Percentiles rank a stretch among this genome's conserved stretches.
phyloP scores from a whole-genome alignment of 1,284 basidiomycete genomes.

The Ceratobasidium sp. region DNA sequence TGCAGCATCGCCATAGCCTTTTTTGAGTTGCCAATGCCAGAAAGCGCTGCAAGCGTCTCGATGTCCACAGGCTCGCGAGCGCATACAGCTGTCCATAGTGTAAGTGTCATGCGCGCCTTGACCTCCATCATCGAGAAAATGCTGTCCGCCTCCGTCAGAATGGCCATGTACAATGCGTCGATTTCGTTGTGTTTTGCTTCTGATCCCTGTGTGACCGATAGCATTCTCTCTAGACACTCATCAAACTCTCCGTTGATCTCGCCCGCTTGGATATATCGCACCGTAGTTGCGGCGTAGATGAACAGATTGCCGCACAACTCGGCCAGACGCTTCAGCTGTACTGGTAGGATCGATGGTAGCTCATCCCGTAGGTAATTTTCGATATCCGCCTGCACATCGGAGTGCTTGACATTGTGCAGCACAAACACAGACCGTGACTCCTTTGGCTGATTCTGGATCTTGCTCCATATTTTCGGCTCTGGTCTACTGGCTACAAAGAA shows the following conservation, averaged over 20 bases:
- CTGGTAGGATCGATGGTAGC: neutral
- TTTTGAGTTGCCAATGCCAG: neutral
- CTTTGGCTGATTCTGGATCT: neutral
- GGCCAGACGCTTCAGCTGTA: neutral
- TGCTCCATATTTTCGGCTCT: neutral
- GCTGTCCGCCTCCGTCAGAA: neutral
- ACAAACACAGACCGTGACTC: neutral
- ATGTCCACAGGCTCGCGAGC: constrained; percentile 10
- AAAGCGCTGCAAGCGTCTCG: neutral
- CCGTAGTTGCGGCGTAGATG: no score
- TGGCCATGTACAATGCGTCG: constrained; percentile 1
- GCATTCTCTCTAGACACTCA: no score
- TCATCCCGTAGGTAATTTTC: neutral
- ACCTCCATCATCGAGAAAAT: neutral
- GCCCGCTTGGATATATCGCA: neutral
- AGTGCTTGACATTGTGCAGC: neutral
- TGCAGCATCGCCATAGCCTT: neutral
- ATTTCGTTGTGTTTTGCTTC: constrained; percentile 5
- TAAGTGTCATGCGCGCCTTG: neutral
- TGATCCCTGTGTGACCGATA: no score
- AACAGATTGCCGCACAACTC: neutral
- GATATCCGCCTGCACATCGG: neutral
- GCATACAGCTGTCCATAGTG: neutral
- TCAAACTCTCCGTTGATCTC: no score
- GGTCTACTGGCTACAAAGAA: neutral